These are phyloP conservation scores for Yarrowia sp. DNA, from an alignment of 805 yeast genomes.

Conservation along the genomic window DNA sequence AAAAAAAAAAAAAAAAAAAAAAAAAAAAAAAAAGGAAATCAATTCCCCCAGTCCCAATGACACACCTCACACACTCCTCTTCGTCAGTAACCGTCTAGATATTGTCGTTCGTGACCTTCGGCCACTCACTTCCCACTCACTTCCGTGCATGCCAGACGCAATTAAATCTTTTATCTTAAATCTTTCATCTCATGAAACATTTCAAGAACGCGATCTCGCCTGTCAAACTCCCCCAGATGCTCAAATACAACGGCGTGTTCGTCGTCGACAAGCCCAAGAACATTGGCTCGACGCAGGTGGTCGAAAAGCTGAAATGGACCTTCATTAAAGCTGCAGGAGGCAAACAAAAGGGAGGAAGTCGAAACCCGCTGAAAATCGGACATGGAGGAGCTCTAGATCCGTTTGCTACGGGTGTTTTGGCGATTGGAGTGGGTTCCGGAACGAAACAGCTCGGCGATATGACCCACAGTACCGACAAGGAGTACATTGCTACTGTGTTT, in stretches of 20 bases:
- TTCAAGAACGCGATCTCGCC: background rate
- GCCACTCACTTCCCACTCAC: too few relatives aligned
- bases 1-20: too few relatives aligned
- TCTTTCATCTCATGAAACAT: background rate
- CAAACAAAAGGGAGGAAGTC: conserved; percentile 60
- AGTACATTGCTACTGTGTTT: conserved; percentile 82
- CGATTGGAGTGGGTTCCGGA: conserved; percentile 91
- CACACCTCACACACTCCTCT: too few relatives aligned
- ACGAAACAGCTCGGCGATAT: conserved; percentile 80
- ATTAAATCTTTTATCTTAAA: too few relatives aligned
- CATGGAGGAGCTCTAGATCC: conserved; percentile 99
- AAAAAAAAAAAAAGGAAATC: too few relatives aligned
- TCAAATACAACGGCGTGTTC: conserved; percentile 72
- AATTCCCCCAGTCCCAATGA: too few relatives aligned
- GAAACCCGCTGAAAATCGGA: conserved; percentile 84
- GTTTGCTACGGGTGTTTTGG: conserved; percentile 88
- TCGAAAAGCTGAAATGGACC: conserved; percentile 67
- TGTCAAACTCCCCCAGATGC: background rate
- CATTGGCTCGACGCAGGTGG: conserved; percentile 75
- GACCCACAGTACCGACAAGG: conserved; percentile 75
- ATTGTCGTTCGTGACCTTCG: too few relatives aligned
- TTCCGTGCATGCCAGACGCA: too few relatives aligned
- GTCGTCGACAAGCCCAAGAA: conserved; percentile 93
- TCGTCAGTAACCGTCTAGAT: too few relatives aligned
- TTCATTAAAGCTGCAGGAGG: conserved; percentile 64